phyloP scores from a whole-genome alignment of 345 rosid species.

The Ceriops tagal region DNA sequence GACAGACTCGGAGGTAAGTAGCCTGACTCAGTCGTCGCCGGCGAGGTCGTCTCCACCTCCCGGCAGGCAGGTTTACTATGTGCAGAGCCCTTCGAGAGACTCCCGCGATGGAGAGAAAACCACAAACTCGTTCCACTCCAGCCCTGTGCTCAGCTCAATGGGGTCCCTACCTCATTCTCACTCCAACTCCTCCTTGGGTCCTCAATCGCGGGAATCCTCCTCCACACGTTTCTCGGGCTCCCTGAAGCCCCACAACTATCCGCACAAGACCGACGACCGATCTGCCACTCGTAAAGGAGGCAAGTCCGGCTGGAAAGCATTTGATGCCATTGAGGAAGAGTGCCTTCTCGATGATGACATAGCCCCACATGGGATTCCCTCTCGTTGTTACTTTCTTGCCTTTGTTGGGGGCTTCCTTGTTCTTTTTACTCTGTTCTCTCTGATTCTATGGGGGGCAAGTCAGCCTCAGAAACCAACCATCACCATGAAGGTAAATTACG shows the following conservation, averaged over 20 bases:
- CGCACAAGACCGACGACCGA: conserved; percentile 16
- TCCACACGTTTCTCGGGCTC: conserved; percentile 62
- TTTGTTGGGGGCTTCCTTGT: conserved; percentile 48
- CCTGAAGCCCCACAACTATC: conserved; percentile 33
- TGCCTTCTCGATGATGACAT: conserved; percentile 43
- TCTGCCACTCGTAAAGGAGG: conserved; percentile 23
- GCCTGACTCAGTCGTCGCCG: conserved; percentile 55
- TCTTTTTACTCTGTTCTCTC: conserved; percentile 51
- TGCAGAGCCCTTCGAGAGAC: conserved; percentile 73
- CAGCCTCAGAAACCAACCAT: conserved; percentile 55
- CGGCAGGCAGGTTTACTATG: conserved; percentile 51
- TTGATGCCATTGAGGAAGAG: conserved; percentile 75
- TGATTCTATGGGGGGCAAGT: conserved; percentile 74
- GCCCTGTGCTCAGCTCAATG: conserved; percentile 57
- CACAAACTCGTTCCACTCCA: conserved; percentile 62
- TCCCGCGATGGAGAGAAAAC: conserved; percentile 68
- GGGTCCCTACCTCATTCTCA: conserved; percentile 74
- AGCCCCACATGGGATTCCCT: conserved; percentile 23
- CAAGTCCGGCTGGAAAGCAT: conserved; percentile 41
- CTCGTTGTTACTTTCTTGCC: conserved; percentile 49
- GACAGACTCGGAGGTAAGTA: conserved; percentile 65
- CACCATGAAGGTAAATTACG: conserved; percentile 48
- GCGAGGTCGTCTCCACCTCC: conserved; percentile 38
- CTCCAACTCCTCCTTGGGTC: conserved; percentile 69
- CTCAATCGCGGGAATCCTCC: conserved; percentile 63